Percentiles rank a stretch among this genome's conserved stretches.
These are phyloP conservation scores for Raffaelea ambrosiae DNA, from an alignment of 2,329 filamentous ascomycete species.

Conservation along the genomic window DNA sequence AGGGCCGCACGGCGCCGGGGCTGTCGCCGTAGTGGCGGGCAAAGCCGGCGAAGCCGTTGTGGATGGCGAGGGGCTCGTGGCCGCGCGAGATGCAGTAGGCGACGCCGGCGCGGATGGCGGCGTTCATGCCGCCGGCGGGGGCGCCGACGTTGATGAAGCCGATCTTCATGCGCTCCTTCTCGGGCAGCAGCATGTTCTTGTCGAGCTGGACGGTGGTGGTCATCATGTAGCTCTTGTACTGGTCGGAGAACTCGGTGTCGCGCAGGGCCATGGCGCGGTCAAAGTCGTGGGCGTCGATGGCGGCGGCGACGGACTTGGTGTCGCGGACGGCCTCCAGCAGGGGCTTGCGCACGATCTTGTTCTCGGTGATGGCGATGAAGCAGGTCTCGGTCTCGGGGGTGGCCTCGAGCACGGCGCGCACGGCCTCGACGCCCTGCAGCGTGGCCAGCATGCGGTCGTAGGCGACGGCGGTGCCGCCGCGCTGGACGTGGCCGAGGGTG, in stretches of 20 bases:
- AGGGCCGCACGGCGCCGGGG: conserved; percentile 76
- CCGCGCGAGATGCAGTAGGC: conserved; percentile 87
- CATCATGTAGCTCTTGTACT: conserved; percentile 83
- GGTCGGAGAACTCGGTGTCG: conserved; percentile 89
- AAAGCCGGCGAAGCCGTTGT: conserved; percentile 94
- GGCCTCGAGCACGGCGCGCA: conserved; percentile 82
- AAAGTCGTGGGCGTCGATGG: conserved; percentile 81
- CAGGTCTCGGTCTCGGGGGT: conserved; percentile 84
- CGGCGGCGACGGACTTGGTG: conserved; percentile 75
- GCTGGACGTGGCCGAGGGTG: conserved; percentile 92
- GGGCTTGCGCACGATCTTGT: conserved; percentile 89
- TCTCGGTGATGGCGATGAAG: conserved; percentile 94
- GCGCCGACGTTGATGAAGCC: conserved; percentile 96
- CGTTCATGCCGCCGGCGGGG: conserved; percentile 96
- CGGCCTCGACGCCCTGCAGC: conserved; percentile 87
- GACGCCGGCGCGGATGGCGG: conserved; percentile 84
- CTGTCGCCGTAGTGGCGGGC: conserved; percentile 81
- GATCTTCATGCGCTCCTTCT: conserved; percentile 79
- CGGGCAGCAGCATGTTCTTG: conserved; percentile 53
- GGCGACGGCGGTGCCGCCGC: conserved; percentile 83
- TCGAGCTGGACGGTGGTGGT: conserved; percentile 77
- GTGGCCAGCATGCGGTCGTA: conserved; percentile 93
- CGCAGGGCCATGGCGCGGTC: conserved; percentile 78
- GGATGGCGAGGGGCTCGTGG: conserved; percentile 86
- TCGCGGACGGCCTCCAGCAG: conserved; percentile 81